These are phyloP conservation scores for Metschnikowia amazonensis DNA, from an alignment of 805 yeast genomes.

Conservation along the genomic window DNA sequence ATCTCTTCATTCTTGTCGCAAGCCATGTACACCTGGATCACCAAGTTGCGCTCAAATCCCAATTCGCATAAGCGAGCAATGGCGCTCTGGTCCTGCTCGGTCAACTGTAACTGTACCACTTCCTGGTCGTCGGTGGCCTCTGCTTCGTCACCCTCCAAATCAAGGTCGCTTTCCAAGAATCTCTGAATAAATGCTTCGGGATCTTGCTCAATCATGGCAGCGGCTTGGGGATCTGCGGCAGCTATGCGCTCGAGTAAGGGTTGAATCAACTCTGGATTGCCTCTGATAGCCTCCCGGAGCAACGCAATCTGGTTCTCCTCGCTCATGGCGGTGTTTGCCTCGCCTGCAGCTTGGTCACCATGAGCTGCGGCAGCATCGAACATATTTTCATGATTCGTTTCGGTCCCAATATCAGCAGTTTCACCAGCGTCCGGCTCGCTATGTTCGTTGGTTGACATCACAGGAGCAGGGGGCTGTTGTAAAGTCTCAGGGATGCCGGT, in stretches of 20 bases:
- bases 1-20: slow-evolving; percentile 97
- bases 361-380: slow-evolving; percentile 47
- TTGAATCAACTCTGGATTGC: slow-evolving; percentile 85
- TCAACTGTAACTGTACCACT: slow-evolving; percentile 52
- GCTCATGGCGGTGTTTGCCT: slow-evolving; percentile 29
- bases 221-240: slow-evolving; percentile 78
- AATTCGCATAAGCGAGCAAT: slow-evolving; percentile 84
- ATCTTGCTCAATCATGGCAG: slow-evolving; percentile 70
- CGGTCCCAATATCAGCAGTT: not conserved
- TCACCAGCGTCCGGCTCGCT: slow-evolving; percentile 18
- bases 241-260: slow-evolving; percentile 80
- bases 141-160: slow-evolving; percentile 33
- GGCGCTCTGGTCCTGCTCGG: slow-evolving; percentile 86
- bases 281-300: slow-evolving; percentile 72
- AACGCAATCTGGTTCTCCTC: slow-evolving; percentile 47
- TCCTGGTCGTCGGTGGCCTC: slow-evolving; percentile 31
- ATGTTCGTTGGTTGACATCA: slow-evolving; percentile 18
- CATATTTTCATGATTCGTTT: slow-evolving; percentile 38
- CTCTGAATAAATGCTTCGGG: slow-evolving; percentile 87
- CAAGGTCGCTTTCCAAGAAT: slow-evolving; percentile 57
- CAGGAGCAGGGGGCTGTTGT: slow-evolving; percentile 30
- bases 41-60: slow-evolving; percentile 86
- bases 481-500: slow-evolving; percentile 80
- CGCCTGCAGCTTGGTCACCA: slow-evolving; percentile 26
- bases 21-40: slow-evolving; percentile 91